Evolutionary conservation across 2,329 filamentous ascomycete genomes (phyloP).

Genomic region (Stachybotrys chlorohalonatus): DNA sequence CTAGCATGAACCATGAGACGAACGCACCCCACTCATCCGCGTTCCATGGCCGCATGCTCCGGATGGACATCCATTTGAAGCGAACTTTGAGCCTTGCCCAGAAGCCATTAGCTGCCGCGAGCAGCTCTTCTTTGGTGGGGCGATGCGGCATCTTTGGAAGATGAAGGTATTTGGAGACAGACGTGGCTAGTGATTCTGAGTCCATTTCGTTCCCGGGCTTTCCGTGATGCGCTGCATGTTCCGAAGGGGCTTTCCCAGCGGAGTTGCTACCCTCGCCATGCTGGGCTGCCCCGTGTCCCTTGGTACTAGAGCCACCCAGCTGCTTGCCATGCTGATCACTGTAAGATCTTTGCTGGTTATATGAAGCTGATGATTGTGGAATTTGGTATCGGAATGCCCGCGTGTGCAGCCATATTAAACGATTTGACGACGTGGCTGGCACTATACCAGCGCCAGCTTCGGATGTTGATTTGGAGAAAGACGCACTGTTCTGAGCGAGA

Average conservation of each 20-base stretch:
- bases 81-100: slow-evolving; percentile 83
- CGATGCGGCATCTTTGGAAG: slow-evolving; percentile 66
- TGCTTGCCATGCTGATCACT: background rate
- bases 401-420: background rate
- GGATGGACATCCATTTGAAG: slow-evolving; percentile 97
- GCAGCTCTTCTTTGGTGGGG: slow-evolving; percentile 85
- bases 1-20: slow-evolving; percentile 85
- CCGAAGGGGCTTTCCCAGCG: background rate
- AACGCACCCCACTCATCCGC: slow-evolving; percentile 94
- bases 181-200: slow-evolving; percentile 35
- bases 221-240: slow-evolving; percentile 1
- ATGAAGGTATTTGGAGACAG: slow-evolving; percentile 52
- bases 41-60: slow-evolving; percentile 90
- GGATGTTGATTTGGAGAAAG: background rate
- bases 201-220: slow-evolving; percentile 7
- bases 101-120: slow-evolving; percentile 86
- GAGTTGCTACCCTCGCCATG: background rate
- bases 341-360: background rate
- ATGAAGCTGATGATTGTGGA: background rate
- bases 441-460: background rate
- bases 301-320: background rate
- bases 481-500: background rate
- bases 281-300: background rate
- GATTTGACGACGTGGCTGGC: background rate
- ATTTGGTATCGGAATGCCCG: no score